phyloP scores from a whole-genome alignment of 176 grass and related monocot species.

The Zoysia pacifica region DNA sequence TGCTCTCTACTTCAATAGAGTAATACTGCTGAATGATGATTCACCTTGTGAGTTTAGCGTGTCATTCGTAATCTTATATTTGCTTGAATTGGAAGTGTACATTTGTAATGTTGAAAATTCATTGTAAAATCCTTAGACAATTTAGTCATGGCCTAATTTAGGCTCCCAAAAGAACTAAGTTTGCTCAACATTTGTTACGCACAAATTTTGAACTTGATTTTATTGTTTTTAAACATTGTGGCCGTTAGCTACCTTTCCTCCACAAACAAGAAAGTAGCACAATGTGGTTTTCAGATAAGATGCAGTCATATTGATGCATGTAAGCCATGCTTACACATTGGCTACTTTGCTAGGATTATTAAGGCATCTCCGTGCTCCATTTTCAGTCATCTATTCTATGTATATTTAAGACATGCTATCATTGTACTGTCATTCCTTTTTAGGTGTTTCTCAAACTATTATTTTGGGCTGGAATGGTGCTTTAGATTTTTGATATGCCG shows the following conservation, averaged over 20 bases:
- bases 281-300: neutral
- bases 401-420: conserved; percentile 15
- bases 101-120: neutral
- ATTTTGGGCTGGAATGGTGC: neutral
- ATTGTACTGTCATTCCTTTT: neutral
- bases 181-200: neutral
- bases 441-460: conserved; percentile 9
- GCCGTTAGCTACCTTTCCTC: neutral
- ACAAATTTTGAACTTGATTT: conserved; percentile 11
- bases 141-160: conserved; percentile 2
- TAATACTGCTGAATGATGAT: neutral
- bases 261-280: neutral
- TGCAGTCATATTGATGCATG: neutral
- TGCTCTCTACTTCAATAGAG: neutral
- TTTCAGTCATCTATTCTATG: conserved; percentile 6
- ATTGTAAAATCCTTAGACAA: neutral
- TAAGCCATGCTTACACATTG: neutral
- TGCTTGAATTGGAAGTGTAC: conserved; percentile 11
- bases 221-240: neutral
- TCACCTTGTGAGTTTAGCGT: neutral
- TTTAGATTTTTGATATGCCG: neutral
- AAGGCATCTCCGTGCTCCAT: neutral
- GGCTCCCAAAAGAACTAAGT: neutral
- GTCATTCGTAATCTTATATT: neutral
- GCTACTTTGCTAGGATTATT: neutral